Evolutionary conservation across 2,329 filamentous ascomycete genomes (phyloP).

Genomic region (Westerdykella ornata): DNA sequence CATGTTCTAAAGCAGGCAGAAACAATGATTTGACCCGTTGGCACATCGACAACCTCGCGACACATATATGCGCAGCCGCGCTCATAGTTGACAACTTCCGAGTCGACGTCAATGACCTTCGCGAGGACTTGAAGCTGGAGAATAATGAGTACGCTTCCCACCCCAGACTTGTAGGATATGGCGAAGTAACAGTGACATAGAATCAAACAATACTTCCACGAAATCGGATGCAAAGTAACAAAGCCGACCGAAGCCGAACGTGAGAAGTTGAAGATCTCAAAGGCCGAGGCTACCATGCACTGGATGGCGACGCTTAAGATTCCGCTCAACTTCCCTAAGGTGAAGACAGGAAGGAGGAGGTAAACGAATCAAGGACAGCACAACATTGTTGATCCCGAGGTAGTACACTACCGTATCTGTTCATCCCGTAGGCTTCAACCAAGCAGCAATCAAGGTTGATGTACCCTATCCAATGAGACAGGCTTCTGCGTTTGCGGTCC

Average conservation of each 20-base stretch:
- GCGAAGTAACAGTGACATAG: conserved; percentile 11
- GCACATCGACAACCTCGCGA: conserved; percentile 64
- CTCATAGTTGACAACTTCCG: conserved; percentile 67
- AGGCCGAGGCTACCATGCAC: conserved; percentile 54
- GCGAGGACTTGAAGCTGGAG: conserved; percentile 65
- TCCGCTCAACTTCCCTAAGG: conserved; percentile 76
- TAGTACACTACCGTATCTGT: too few relatives aligned
- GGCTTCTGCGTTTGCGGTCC: too few relatives aligned
- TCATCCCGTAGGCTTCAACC: too few relatives aligned
- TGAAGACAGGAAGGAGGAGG: conserved; percentile 12
- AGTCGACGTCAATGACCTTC: conserved; percentile 62
- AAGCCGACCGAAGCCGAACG: conserved; percentile 44
- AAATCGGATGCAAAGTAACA: conserved; percentile 63
- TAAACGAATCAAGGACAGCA: too few relatives aligned
- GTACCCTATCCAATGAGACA: too few relatives aligned
- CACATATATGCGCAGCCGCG: conserved; percentile 64
- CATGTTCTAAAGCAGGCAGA: conserved; percentile 10
- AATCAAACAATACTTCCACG: conserved; percentile 63
- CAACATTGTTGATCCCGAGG: too few relatives aligned
- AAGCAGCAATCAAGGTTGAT: too few relatives aligned
- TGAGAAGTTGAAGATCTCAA: conserved; percentile 51
- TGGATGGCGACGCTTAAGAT: conserved; percentile 65
- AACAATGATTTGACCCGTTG: conserved; percentile 58
- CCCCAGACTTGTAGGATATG: neutral
- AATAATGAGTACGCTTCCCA: conserved; percentile 50